Conservation (phyloP, 225 moss, liverwort and hornwort species). For the Marchantia polymorpha region DNA sequence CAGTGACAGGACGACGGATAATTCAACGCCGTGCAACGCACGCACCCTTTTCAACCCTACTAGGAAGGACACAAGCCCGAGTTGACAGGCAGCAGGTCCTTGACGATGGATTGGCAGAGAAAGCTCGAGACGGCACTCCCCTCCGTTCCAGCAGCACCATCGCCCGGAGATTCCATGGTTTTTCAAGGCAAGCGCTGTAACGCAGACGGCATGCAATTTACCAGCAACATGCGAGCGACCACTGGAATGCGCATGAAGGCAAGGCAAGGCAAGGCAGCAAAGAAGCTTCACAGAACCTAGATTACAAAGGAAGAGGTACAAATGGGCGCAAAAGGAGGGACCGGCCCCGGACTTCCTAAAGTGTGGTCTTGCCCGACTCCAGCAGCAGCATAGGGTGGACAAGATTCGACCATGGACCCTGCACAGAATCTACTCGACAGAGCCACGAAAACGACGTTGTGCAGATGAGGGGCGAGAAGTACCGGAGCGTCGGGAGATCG, state of each 20-base stretch:
- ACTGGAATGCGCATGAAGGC: neutral
- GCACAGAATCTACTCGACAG: neutral
- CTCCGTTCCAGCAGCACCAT: no score
- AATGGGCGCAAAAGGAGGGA: neutral
- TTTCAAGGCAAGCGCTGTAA: neutral
- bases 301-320: neutral
- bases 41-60: no score
- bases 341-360: neutral
- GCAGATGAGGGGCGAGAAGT: neutral
- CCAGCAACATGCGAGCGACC: neutral
- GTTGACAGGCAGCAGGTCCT: no score
- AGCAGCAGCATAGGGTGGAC: neutral
- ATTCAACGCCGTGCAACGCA: neutral
- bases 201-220: neutral
- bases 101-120: no score
- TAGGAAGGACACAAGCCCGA: no score
- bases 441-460: neutral
- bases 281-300: neutral
- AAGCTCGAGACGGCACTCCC: no score
- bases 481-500: constrained; percentile 46
- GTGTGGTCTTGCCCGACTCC: neutral
- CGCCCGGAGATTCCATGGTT: neutral
- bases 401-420: neutral
- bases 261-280: neutral
- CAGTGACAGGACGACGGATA: neutral